A percentile compares a stretch with the other conserved stretches of the same genome.
Evolutionary conservation across 1,139 yeast species (phyloP).

Genomic region (Candida sanyaensis): DNA sequence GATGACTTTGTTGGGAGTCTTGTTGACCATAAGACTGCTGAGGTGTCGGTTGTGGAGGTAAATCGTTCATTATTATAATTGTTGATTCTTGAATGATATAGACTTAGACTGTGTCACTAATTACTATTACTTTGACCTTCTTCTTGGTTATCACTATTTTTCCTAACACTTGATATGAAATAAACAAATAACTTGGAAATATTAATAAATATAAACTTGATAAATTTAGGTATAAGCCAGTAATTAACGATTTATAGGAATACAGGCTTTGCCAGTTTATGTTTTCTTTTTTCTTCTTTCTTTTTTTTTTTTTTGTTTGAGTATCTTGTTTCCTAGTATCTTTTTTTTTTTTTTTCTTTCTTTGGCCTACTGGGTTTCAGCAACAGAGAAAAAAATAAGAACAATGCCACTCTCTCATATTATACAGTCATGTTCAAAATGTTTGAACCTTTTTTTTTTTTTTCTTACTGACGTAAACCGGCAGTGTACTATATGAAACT

Average conservation of each 20-base stretch:
- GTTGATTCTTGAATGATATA: background rate
- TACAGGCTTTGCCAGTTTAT: background rate
- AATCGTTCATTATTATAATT: conserved; percentile 31
- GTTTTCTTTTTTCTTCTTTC: background rate
- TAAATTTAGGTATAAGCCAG: background rate
- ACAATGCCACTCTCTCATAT: no score
- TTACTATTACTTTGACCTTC: background rate
- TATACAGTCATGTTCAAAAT: no score
- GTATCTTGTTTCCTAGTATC: background rate
- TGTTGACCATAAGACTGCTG: conserved; percentile 39
- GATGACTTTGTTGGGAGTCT: conserved; percentile 2
- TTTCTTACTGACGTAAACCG: no score
- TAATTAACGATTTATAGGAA: background rate
- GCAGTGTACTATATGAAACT: no score
- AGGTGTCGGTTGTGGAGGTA: conserved; percentile 51
- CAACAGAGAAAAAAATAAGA: no score
- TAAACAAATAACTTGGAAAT: background rate
- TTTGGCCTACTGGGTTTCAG: background rate
- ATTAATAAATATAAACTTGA: background rate
- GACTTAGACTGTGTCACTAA: background rate
- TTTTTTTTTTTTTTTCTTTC: background rate
- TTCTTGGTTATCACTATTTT: background rate
- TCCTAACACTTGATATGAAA: background rate
- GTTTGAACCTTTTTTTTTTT: no score
- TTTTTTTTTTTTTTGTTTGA: background rate